Evolutionary conservation across 2,329 filamentous ascomycete species (phyloP), one percentile per base, ranked within the genome.

Genomic region (Talaromyces sp.): DNA sequence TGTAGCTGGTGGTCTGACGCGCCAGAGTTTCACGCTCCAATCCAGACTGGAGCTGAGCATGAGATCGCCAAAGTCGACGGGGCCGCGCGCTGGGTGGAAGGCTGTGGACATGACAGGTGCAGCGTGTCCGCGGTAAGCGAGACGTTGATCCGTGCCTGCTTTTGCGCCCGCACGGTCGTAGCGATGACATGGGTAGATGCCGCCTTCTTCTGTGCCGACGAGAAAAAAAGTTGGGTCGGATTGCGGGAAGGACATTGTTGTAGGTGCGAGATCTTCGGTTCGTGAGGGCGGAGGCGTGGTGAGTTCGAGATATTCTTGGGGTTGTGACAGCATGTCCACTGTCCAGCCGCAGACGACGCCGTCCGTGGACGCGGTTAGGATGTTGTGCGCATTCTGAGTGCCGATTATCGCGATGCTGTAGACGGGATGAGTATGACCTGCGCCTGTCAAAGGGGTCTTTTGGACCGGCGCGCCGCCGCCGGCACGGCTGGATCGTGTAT

Each of bases 341-440:
- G 91, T 93, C 95, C 95, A 99, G 55, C 93, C 91, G 76, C 95
- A 99, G 46, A 98, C 92, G 9, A 96, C 92, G 61, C 95, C 95
- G 72, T 99, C 95, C 0, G 95, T 99, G 1, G 92, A 97, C 74
- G 92, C 93, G 37, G 93, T 97, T 69, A 99, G 90, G 73, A 99
- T 96, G 76, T 98, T 99, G 80, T 97, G 96, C 64, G 95, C 95
- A 75, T 99, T 99, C 73, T 98, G 95, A 0, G 96, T 99, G 67
- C 95, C 95, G 57, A 99, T 92, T 61, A 99, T 96, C 66, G 95
- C 91, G 63, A 99, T 87, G 42, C 90, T 92, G 80, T 99, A 99
- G 66, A 99, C 90, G 0, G 95, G 95, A 72, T 99, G 95, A 7
- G 95, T 96, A 75, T 99, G 95, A 14, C 95, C 93, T 14, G 91